These are phyloP conservation scores for Teratosphaeriaceae sp. DNA, from an alignment of 2,329 filamentous ascomycete species.

Conservation along the genomic window DNA sequence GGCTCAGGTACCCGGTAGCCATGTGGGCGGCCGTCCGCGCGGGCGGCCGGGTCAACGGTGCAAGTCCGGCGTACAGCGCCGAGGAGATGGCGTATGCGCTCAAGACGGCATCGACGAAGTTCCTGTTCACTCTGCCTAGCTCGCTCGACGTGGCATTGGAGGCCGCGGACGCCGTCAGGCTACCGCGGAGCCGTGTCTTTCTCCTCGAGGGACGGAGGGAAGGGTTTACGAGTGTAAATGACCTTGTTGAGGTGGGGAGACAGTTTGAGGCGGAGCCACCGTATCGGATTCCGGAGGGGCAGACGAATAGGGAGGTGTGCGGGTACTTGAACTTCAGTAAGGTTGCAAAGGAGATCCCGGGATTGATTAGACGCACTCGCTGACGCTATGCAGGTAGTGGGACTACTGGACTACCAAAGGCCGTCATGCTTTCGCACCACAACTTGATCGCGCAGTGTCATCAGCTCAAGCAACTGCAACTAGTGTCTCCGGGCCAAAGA, in stretches of 20 bases:
- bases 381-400: too few species aligned
- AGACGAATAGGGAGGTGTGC: conserved; percentile 47
- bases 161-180: conserved; percentile 47
- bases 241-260: conserved; percentile 36
- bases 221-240: conserved; percentile 41
- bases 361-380: too few species aligned
- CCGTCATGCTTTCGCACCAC: conserved; percentile 47
- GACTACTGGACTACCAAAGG: conserved; percentile 40
- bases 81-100: conserved; percentile 61
- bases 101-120: conserved; percentile 48
- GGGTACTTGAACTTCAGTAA: conserved; percentile 44
- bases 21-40: conserved; percentile 49
- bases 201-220: conserved; percentile 46
- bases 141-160: conserved; percentile 47
- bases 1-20: conserved; percentile 60
- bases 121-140: conserved; percentile 49
- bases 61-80: conserved; percentile 56
- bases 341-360: too few species aligned
- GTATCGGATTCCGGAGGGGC: conserved; percentile 44
- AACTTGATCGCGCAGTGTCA: conserved; percentile 54
- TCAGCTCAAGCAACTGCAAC: conserved; percentile 44
- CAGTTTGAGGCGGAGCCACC: conserved; percentile 34
- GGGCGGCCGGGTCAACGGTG: conserved; percentile 51
- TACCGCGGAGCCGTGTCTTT: conserved; percentile 45
- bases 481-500: conserved; percentile 41